Evolutionary conservation across 306 rosid genomes (phyloP).

Genomic region (Quercus alba): DNA sequence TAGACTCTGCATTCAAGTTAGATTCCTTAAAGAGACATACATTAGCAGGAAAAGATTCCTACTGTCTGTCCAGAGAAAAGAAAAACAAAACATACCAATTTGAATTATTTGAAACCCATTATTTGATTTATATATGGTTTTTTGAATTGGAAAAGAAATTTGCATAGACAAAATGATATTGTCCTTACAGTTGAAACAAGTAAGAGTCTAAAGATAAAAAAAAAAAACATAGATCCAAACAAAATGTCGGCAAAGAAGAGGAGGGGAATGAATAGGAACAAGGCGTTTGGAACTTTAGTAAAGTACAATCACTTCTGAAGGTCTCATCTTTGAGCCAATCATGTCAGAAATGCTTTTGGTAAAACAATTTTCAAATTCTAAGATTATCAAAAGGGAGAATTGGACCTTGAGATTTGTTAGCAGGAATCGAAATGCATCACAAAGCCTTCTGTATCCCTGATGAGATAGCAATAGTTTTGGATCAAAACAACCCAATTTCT

Average conservation of each 20-base stretch:
- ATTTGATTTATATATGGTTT: too few relatives aligned
- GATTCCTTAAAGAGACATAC: too few relatives aligned
- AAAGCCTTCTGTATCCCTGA: conserved; percentile 37
- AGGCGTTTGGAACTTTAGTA: background rate
- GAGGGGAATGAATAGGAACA: background rate
- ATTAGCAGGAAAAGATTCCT: too few relatives aligned
- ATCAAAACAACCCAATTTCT: conserved; percentile 28
- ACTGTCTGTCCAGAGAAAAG: too few relatives aligned
- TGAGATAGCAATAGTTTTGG: conserved; percentile 37
- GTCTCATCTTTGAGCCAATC: background rate
- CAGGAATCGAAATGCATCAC: conserved; percentile 49
- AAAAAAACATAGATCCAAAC: background rate
- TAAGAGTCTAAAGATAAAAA: too few relatives aligned
- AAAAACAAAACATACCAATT: too few relatives aligned
- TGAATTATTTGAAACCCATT: background rate
- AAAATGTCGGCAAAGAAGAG: background rate
- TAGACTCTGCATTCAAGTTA: too few relatives aligned
- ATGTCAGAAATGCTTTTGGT: background rate
- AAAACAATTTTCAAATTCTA: background rate
- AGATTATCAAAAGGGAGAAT: background rate
- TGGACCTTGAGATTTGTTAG: conserved; percentile 32
- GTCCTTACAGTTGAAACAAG: too few relatives aligned
- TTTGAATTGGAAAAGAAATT: too few relatives aligned
- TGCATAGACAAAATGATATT: too few relatives aligned
- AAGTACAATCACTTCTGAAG: background rate